Evolutionary conservation across 75 land plant genomes (phyloP).

Genomic region (Chamaecyparis obtusa): DNA sequence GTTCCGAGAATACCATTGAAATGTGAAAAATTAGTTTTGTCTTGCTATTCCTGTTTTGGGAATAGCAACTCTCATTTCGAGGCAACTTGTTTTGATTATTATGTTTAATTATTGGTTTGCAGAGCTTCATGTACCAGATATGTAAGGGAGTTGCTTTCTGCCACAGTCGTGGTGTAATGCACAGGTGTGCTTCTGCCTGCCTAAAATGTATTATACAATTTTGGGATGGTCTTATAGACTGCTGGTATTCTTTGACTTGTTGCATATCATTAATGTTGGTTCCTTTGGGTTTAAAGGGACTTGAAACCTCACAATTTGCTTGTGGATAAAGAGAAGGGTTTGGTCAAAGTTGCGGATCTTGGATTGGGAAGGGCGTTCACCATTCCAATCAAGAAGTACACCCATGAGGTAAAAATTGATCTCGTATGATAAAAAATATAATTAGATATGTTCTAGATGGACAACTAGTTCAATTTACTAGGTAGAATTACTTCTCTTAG

Average conservation of each 20-base stretch:
- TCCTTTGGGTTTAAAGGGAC: slow-evolving; percentile 41
- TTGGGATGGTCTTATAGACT: neutral
- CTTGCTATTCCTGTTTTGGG: too few relatives aligned
- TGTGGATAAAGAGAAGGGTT: slow-evolving; percentile 71
- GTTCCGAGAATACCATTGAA: too few relatives aligned
- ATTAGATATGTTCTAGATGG: too few relatives aligned
- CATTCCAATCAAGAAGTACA: slow-evolving; percentile 73
- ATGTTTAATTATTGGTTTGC: slow-evolving; percentile 1
- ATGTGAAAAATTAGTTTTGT: too few relatives aligned
- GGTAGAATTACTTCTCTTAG: too few relatives aligned
- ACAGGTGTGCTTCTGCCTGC: slow-evolving; percentile 43
- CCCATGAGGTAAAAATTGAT: slow-evolving; percentile 80
- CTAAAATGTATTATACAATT: neutral
- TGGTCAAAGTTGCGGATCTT: slow-evolving; percentile 86
- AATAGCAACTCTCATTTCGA: too few relatives aligned
- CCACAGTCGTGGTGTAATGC: slow-evolving; percentile 87
- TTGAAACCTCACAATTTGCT: slow-evolving; percentile 94
- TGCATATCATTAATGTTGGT: neutral
- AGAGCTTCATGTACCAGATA: slow-evolving; percentile 63
- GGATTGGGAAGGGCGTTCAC: slow-evolving; percentile 69
- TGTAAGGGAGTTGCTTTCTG: slow-evolving; percentile 77
- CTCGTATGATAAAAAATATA: too few relatives aligned
- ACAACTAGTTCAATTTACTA: too few relatives aligned
- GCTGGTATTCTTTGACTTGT: neutral
- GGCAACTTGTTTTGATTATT: neutral